These are phyloP conservation scores for Neonothopanus nambi DNA, from an alignment of 1,284 basidiomycete species.

Conservation along the genomic window DNA sequence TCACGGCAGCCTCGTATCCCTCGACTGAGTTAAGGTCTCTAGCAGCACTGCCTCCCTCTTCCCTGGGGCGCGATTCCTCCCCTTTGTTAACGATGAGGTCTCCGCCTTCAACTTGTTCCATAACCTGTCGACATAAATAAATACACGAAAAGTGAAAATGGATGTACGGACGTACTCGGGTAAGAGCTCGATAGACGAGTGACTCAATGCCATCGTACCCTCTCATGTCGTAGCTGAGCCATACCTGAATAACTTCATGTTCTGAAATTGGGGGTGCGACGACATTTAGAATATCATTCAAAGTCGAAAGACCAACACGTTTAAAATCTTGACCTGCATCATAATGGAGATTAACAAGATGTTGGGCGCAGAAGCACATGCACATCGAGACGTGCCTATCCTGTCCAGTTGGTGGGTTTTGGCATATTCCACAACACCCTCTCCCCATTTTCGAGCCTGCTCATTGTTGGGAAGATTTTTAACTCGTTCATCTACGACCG, in stretches of 20 bases:
- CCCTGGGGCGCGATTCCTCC: constrained; percentile 71
- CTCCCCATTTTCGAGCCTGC: constrained; percentile 79
- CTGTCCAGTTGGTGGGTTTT: constrained; percentile 84
- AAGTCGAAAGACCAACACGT: constrained; percentile 81
- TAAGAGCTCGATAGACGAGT: constrained; percentile 88
- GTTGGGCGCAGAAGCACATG: not conserved
- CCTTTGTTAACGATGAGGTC: constrained; percentile 88
- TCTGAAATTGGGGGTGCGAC: constrained; percentile 98
- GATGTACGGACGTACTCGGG: constrained; percentile 54
- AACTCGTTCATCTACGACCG: constrained; percentile 89
- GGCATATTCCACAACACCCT: constrained; percentile 63
- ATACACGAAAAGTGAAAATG: not conserved
- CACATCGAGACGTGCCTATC: constrained; percentile 47
- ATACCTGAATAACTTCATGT: constrained; percentile 96
- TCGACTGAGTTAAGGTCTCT: constrained; percentile 84
- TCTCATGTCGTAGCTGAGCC: constrained; percentile 94
- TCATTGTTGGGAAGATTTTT: constrained; percentile 80
- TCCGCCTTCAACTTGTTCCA: constrained; percentile 93
- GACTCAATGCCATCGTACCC: constrained; percentile 95
- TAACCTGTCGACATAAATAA: constrained; percentile 52
- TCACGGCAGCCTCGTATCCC: constrained; percentile 81
- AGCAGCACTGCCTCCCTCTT: constrained; percentile 37
- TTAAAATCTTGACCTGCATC: constrained; percentile 81
- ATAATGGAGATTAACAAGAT: not conserved
- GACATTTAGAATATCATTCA: constrained; percentile 91